Evolutionary conservation across 2,329 filamentous ascomycete genomes (phyloP).

Genomic region (Aspergillus sclerotialis): DNA sequence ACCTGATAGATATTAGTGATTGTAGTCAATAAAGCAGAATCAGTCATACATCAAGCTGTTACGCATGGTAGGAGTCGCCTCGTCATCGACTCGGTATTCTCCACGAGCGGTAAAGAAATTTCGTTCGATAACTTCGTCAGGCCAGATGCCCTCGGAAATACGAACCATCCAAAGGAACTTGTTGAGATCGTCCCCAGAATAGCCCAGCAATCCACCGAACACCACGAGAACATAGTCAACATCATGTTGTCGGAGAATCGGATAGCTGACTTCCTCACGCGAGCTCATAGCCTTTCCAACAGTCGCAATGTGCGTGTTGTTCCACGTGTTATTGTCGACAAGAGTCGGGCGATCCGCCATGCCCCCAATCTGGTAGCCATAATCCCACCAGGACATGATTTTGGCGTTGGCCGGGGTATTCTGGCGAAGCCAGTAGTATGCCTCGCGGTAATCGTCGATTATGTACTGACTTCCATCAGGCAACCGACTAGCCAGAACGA

Average conservation of each 20-base stretch:
- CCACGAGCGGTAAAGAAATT: conserved; percentile 91
- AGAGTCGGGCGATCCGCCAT: conserved; percentile 97
- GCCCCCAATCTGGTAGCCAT: conserved; percentile 98
- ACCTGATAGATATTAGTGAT: conserved; percentile 52
- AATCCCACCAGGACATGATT: conserved; percentile 99
- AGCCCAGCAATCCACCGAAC: conserved; percentile 90
- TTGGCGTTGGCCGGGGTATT: conserved; percentile 94
- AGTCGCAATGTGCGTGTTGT: conserved; percentile 98
- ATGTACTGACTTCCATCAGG: conserved; percentile 96
- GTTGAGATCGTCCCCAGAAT: conserved; percentile 98
- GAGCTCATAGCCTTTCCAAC: conserved; percentile 99
- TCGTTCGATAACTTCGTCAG: conserved; percentile 96
- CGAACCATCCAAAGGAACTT: conserved; percentile 99
- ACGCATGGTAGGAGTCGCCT: conserved; percentile 93
- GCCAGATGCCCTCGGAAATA: conserved; percentile 98
- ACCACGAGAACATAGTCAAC: conserved; percentile 98
- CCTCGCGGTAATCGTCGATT: conserved; percentile 98
- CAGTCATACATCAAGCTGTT: conserved; percentile 90
- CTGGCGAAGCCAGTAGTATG: conserved; percentile 98
- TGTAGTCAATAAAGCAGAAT: background rate
- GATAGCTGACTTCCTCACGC: conserved; percentile 94
- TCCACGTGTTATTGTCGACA: conserved; percentile 99
- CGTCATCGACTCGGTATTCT: conserved; percentile 90
- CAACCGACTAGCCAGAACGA: conserved; percentile 85
- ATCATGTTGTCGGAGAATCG: conserved; percentile 96